A percentile compares a stretch with the other conserved stretches of the same genome.
Evolutionary conservation across 2,329 filamentous ascomycete species (phyloP).

Genomic region (Colletotrichum nymphaeae): DNA sequence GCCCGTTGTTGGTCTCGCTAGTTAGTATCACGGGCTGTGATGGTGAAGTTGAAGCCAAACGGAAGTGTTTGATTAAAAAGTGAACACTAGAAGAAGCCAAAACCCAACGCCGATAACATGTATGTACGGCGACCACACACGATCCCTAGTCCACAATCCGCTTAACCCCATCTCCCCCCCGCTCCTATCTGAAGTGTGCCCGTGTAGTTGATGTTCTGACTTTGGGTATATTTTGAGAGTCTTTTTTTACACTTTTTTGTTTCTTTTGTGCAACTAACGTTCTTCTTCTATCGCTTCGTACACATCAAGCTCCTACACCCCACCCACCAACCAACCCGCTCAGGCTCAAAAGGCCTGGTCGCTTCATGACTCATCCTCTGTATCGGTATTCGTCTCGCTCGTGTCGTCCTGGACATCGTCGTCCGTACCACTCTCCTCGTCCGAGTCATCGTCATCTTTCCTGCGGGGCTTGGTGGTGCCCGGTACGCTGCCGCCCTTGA

Average conservation of each 20-base stretch:
- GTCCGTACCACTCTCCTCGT: slow-evolving; percentile 83
- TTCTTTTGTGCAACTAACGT: slow-evolving; percentile 6
- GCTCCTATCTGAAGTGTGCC: not conserved
- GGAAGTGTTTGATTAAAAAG: not conserved
- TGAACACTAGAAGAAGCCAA: not conserved
- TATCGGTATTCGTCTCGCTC: slow-evolving; percentile 76
- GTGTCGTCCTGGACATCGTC: slow-evolving; percentile 81
- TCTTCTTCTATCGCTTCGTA: slow-evolving; percentile 10
- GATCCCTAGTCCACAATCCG: too few species aligned
- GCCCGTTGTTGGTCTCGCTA: too few species aligned
- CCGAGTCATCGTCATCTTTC: slow-evolving; percentile 68
- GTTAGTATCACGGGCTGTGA: too few species aligned
- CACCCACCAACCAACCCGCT: not conserved
- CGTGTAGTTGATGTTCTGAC: slow-evolving; percentile 17
- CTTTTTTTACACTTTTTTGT: slow-evolving; percentile 6
- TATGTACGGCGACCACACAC: not conserved
- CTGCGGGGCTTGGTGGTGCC: slow-evolving; percentile 66
- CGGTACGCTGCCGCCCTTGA: slow-evolving; percentile 76
- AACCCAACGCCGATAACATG: not conserved
- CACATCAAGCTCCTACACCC: not conserved
- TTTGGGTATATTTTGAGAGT: slow-evolving; percentile 34
- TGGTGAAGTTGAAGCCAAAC: too few species aligned
- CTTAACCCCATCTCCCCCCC: too few species aligned
- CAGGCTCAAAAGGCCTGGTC: not conserved
- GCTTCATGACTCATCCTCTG: slow-evolving; percentile 68